Conservation (phyloP, 148 eudicot species). For the Diospyros kaki region DNA sequence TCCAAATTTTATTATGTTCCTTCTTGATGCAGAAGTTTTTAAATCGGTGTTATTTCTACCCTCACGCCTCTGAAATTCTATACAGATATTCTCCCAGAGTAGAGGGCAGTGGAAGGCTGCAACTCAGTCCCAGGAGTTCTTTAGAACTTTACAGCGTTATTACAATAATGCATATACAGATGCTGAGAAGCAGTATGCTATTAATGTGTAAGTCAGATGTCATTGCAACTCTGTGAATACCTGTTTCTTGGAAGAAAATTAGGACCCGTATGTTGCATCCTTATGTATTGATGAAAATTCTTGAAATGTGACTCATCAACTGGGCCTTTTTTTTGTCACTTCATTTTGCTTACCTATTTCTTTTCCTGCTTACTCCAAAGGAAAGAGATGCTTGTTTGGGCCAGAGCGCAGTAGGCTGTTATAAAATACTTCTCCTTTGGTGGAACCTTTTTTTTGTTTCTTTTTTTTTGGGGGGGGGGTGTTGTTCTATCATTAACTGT, state of each 20-base stretch:
- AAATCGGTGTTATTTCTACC: not conserved
- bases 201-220: slow-evolving; percentile 63
- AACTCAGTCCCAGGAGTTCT: slow-evolving; percentile 60
- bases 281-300: not conserved
- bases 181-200: slow-evolving; percentile 79
- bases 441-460: too few relatives aligned
- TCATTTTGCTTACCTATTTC: too few relatives aligned
- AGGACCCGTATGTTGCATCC: not conserved
- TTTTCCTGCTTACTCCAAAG: not conserved
- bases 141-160: slow-evolving; percentile 75
- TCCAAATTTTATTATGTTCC: not conserved
- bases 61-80: not conserved
- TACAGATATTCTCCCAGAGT: slow-evolving; percentile 76
- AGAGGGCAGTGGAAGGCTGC: slow-evolving; percentile 82
- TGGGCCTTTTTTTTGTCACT: not conserved
- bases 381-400: not conserved
- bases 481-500: not conserved
- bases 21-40: not conserved
- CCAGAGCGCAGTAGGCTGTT: not conserved
- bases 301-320: not conserved
- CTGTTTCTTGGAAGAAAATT: slow-evolving; percentile 1
- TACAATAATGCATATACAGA: slow-evolving; percentile 83
- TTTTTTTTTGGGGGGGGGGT: too few relatives aligned
- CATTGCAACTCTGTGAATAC: too few relatives aligned
- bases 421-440: not conserved